Evolutionary conservation across 768 basidiomycete genomes (phyloP), one percentile per base, ranked within the genome.

Genomic region (Rhizopogon roseolus): DNA sequence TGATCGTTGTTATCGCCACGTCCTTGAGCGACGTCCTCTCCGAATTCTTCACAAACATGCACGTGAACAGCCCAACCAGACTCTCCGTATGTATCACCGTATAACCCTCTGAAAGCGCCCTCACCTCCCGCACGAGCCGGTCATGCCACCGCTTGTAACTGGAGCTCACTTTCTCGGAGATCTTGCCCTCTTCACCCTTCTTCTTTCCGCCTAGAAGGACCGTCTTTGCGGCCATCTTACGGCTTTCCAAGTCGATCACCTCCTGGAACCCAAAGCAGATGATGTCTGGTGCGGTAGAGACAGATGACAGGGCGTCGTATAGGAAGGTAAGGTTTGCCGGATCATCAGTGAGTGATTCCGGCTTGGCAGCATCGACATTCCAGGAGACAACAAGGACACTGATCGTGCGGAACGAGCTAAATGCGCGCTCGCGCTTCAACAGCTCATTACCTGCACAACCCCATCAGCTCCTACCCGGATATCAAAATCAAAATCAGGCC

Each of bases 241-340:
- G 85, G 58, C 83, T 86, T 60, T 97, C 94, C n/a, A 99, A 81
- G 65, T 97, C 93, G 56, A 99, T 92, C 38, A 98, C 81, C 71
- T 98, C 96, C 69, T 99, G 96, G 69, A 98, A 88, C 2, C 94
- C 94, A 61, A 99, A 96, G 4, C 85, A 81, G 58, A 99, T 88
- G 60, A 98, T 86, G 58, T 98, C 95, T 3, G 96, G 90, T 22
- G 46, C 8, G 10, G 70, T 61, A 11, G 90, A 84, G 37, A 87
- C 84, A 61, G 85, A 89, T 4, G 68, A 75, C 10, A 98, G 74
- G 2, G 81, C 83, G 19, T 92, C 80, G n/a, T 80, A 74, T n/a
- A 99, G 72, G 74, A 98, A 94, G 53, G 75, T 80, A 54, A 81
- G 70, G 66, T 94, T 98, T n/a, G 80, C 83, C 2, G 76, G 63